Evolutionary conservation across 495 filamentous ascomycete genomes (phyloP).

Genomic region (Elasticomyces elasticus): DNA sequence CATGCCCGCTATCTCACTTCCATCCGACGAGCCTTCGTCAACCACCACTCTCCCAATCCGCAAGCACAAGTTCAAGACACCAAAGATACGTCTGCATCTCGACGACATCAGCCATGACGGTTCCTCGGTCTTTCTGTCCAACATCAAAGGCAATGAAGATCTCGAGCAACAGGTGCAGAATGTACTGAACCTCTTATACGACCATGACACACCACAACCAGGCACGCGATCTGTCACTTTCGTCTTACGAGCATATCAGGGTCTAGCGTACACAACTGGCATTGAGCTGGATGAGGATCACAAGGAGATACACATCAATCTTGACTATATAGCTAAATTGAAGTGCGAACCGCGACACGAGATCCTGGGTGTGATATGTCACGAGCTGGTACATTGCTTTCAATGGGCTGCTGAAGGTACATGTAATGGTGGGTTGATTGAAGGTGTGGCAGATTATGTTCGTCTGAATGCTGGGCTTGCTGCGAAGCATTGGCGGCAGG

Average conservation of each 20-base stretch:
- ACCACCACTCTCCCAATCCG: constrained; percentile 11
- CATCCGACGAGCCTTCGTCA: constrained; percentile 7
- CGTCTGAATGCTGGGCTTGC: constrained; percentile 59
- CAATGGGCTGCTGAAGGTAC: constrained; percentile 61
- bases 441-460: constrained; percentile 93
- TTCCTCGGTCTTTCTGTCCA: constrained; percentile 25
- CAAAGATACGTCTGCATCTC: constrained; percentile 26
- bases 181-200: constrained; percentile 60
- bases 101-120: constrained; percentile 25
- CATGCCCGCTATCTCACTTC: constrained; percentile 17
- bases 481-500: constrained; percentile 77
- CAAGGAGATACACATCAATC: constrained; percentile 88
- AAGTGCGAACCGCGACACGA: constrained; percentile 41
- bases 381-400: constrained; percentile 95
- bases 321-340: constrained; percentile 55
- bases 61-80: constrained; percentile 18
- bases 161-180: constrained; percentile 51
- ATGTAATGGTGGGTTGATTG: constrained; percentile 70
- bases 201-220: constrained; percentile 35
- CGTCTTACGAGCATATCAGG: constrained; percentile 65
- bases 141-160: constrained; percentile 33
- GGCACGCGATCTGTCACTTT: constrained; percentile 72
- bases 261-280: constrained; percentile 84
- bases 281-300: constrained; percentile 75
- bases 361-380: constrained; percentile 71